Conservation (phyloP, 1,284 basidiomycete genomes). For the Tylopilus sp. region DNA sequence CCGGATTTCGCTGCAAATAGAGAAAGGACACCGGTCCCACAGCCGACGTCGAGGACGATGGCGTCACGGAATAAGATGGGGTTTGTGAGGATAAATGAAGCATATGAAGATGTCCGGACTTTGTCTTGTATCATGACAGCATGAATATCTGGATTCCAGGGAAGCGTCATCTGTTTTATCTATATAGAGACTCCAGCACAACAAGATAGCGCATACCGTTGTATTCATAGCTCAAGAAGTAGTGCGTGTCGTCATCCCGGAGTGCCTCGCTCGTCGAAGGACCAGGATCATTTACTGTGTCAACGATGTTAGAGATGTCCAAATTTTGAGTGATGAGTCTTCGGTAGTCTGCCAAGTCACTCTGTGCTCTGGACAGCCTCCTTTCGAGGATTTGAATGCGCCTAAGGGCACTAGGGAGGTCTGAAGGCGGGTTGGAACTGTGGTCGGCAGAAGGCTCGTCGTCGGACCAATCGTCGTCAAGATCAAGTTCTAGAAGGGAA, state of each 20-base stretch:
- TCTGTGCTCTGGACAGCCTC: conserved; percentile 49
- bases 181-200: too few species aligned
- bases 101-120: conserved; percentile 91
- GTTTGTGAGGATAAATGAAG: conserved; percentile 87
- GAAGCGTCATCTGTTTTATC: not conserved
- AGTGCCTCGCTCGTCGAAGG: conserved; percentile 28
- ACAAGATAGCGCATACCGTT: conserved; percentile 58
- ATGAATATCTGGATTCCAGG: conserved; percentile 57
- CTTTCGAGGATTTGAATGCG: conserved; percentile 52
- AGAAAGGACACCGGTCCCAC: conserved; percentile 90
- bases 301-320: conserved; percentile 43
- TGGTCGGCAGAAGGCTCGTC: conserved; percentile 35
- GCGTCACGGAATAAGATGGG: conserved; percentile 81
- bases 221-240: conserved; percentile 91
- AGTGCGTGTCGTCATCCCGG: conserved; percentile 88
- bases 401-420: conserved; percentile 38
- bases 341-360: conserved; percentile 59
- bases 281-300: conserved; percentile 40
- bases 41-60: conserved; percentile 92
- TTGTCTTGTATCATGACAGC: conserved; percentile 83
- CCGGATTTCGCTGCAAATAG: conserved; percentile 91
- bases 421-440: conserved; percentile 27
- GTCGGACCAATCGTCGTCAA: conserved; percentile 76
- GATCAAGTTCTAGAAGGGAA: conserved; percentile 47
- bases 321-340: conserved; percentile 49